Conservation (phyloP, 2,329 filamentous ascomycete species). For the Ascochyta clinopodiicola region DNA sequence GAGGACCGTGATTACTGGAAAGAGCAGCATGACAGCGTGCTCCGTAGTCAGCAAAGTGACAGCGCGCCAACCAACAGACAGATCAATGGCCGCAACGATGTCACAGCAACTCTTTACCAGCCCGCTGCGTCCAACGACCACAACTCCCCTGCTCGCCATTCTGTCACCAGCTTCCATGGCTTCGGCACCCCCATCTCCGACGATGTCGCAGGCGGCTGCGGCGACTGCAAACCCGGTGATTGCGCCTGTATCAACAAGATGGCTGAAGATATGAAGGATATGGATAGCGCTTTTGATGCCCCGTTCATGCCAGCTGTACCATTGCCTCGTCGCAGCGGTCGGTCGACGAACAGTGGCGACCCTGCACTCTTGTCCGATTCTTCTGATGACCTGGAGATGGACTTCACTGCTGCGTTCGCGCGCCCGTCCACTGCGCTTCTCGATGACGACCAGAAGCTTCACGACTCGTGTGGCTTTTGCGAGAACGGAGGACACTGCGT, state of each 20-base stretch:
- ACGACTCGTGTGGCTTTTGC: slow-evolving; percentile 44
- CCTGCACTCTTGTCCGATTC: slow-evolving; percentile 19
- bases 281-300: slow-evolving; percentile 20
- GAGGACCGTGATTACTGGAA: slow-evolving; percentile 26
- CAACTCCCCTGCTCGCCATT: slow-evolving; percentile 11
- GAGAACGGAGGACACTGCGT: slow-evolving; percentile 41
- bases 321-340: slow-evolving; percentile 16
- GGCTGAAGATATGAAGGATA: slow-evolving; percentile 24
- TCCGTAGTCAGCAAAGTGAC: slow-evolving; percentile 12
- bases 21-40: slow-evolving; percentile 14
- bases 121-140: slow-evolving; percentile 2
- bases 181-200: slow-evolving; percentile 24
- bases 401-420: slow-evolving; percentile 39
- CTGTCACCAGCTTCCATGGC: slow-evolving; percentile 20
- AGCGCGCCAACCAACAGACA: slow-evolving; percentile 5
- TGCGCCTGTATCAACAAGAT: slow-evolving; percentile 45
- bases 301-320: slow-evolving; percentile 33
- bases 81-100: slow-evolving; percentile 17
- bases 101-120: slow-evolving; percentile 12
- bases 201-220: slow-evolving; percentile 29
- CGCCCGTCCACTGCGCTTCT: slow-evolving; percentile 32
- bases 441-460: slow-evolving; percentile 19
- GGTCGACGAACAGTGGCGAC: slow-evolving; percentile 3
- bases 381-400: slow-evolving; percentile 34
- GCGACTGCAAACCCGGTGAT: slow-evolving; percentile 38